These are phyloP conservation scores for Candida suzukii DNA, from an alignment of 805 yeast species.

Conservation along the genomic window DNA sequence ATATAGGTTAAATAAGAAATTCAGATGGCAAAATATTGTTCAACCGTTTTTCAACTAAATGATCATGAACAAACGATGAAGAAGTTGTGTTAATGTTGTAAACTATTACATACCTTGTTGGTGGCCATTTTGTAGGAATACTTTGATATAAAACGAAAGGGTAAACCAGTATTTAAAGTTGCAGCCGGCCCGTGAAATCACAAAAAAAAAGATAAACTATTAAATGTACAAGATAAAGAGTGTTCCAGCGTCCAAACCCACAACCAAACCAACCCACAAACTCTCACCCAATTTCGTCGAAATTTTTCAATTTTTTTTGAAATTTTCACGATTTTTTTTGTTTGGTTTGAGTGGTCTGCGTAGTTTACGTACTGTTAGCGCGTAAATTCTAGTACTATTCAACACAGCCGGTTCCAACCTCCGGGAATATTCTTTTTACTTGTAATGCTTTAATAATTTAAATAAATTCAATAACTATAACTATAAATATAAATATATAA, in stretches of 20 bases:
- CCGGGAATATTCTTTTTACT: no score
- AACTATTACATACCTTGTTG: constrained; percentile 18
- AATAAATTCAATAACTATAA: no score
- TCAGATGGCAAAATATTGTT: no score
- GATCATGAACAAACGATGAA: no score
- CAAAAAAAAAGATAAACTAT: no score
- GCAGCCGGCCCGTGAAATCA: no score
- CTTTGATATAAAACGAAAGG: not conserved
- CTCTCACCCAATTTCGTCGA: not conserved
- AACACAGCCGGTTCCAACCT: no score
- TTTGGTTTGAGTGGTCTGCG: not conserved
- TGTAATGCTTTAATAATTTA: no score
- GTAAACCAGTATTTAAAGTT: not conserved
- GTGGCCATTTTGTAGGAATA: constrained; percentile 13
- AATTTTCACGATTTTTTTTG: not conserved
- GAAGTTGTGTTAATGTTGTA: not conserved
- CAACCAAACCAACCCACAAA: not conserved
- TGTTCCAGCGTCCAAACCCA: not conserved
- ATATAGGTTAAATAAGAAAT: no score
- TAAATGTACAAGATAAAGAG: not conserved
- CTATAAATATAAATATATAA: not conserved
- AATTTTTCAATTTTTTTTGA: not conserved
- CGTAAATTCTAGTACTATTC: not conserved
- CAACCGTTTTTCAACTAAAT: no score
- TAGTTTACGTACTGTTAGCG: not conserved